phyloP scores from a whole-genome alignment of 78 protist genomes.

The Anaeramoeba ignava region DNA sequence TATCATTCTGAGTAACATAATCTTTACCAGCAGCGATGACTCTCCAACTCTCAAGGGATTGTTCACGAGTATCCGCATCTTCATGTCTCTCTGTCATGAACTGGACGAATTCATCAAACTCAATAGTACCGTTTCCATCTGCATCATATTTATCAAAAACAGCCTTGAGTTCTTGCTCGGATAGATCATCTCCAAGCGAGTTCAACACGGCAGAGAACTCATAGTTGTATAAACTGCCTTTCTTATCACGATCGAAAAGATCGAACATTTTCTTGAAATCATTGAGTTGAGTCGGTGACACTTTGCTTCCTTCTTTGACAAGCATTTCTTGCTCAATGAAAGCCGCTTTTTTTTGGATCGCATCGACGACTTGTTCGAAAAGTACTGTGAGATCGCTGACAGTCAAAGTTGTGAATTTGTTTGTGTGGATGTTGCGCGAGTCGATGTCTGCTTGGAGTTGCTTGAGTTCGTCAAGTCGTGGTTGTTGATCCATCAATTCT shows the following conservation, averaged over 20 bases:
- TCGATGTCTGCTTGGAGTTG: neutral
- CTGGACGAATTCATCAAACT: conserved; percentile 34
- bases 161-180: conserved; percentile 13
- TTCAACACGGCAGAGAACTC: conserved; percentile 17
- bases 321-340: neutral
- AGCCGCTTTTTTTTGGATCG: neutral
- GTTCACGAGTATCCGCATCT: too few relatives aligned
- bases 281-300: too few relatives aligned
- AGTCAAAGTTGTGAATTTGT: neutral
- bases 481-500: neutral
- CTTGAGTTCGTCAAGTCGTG: neutral
- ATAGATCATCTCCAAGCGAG: conserved; percentile 7
- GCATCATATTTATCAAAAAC: conserved; percentile 27
- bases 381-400: neutral
- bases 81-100: too few relatives aligned
- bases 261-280: too few relatives aligned
- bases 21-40: too few relatives aligned
- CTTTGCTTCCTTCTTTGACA: neutral
- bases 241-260: conserved; percentile 18
- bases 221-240: conserved; percentile 2
- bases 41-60: too few relatives aligned
- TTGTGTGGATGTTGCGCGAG: neutral
- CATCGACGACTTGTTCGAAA: neutral
- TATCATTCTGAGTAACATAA: too few relatives aligned
- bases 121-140: conserved; percentile 24